Evolutionary conservation across 2,329 filamentous ascomycete species (phyloP).

Genomic region (Penicillium concentricum): DNA sequence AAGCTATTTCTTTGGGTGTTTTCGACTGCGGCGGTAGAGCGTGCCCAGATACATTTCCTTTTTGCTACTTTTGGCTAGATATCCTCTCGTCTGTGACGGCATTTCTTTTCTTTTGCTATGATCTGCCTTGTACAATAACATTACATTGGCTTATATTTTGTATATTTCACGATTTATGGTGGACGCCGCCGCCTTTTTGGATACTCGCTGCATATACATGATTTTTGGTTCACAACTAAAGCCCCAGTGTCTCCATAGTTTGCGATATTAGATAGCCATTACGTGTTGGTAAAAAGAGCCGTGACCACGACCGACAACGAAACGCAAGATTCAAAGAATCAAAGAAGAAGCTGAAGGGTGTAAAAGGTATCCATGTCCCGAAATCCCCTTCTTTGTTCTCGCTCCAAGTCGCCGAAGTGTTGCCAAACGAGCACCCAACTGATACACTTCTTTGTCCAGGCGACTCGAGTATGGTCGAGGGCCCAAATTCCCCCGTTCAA

Average conservation of each 20-base stretch:
- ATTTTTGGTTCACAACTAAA: background rate
- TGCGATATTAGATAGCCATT: background rate
- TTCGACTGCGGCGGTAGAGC: constrained; percentile 2
- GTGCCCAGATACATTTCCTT: background rate
- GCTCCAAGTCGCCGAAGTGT: too few species aligned
- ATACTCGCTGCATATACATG: background rate
- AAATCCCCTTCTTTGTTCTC: too few species aligned
- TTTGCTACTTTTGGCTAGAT: constrained; percentile 15
- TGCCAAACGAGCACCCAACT: too few species aligned
- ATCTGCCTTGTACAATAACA: constrained; percentile 17
- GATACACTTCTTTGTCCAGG: background rate
- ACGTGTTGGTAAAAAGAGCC: background rate
- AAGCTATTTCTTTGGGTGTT: background rate
- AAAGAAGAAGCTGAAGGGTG: background rate
- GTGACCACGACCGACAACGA: background rate
- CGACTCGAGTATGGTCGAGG: background rate
- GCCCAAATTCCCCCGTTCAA: background rate
- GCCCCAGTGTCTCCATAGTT: background rate
- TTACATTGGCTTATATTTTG: constrained; percentile 3
- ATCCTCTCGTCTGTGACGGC: constrained; percentile 21
- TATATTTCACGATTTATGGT: background rate
- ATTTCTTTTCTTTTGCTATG: constrained; percentile 10
- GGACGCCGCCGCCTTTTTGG: background rate
- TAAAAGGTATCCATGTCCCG: background rate
- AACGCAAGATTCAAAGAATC: background rate